phyloP scores from a whole-genome alignment of 176 grass and related monocot genomes.

The Lolium rigidum region DNA sequence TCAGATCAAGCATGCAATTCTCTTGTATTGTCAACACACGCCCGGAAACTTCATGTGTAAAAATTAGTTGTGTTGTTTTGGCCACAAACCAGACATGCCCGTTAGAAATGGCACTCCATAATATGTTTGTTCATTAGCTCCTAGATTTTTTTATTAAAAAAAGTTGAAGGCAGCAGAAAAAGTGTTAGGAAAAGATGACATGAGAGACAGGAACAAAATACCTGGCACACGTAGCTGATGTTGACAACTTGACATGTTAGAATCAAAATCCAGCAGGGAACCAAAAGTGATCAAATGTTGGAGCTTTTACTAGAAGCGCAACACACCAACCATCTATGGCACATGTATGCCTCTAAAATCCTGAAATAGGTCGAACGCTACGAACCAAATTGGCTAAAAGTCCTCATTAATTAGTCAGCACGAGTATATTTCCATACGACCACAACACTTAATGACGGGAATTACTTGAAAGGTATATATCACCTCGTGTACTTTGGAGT shows the following conservation, averaged over 20 bases:
- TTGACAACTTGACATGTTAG: background rate
- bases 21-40: too few relatives aligned
- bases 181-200: background rate
- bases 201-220: slow-evolving; percentile 9
- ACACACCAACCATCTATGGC: slow-evolving; percentile 9
- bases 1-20: too few relatives aligned
- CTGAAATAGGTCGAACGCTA: slow-evolving; percentile 42
- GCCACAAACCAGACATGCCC: too few relatives aligned
- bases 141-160: too few relatives aligned
- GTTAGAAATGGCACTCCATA: too few relatives aligned
- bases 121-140: too few relatives aligned
- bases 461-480: background rate
- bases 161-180: background rate
- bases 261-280: background rate
- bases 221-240: background rate
- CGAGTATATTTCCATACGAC: background rate
- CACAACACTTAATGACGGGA: background rate
- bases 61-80: too few relatives aligned
- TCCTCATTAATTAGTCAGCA: background rate
- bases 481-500: background rate
- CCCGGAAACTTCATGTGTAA: too few relatives aligned
- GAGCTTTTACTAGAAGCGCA: background rate
- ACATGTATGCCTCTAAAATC: too few relatives aligned
- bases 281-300: background rate
- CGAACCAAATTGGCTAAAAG: background rate